These are phyloP conservation scores for Blechomonas ayalai DNA, from an alignment of 208 protist genomes.

Conservation along the genomic window DNA sequence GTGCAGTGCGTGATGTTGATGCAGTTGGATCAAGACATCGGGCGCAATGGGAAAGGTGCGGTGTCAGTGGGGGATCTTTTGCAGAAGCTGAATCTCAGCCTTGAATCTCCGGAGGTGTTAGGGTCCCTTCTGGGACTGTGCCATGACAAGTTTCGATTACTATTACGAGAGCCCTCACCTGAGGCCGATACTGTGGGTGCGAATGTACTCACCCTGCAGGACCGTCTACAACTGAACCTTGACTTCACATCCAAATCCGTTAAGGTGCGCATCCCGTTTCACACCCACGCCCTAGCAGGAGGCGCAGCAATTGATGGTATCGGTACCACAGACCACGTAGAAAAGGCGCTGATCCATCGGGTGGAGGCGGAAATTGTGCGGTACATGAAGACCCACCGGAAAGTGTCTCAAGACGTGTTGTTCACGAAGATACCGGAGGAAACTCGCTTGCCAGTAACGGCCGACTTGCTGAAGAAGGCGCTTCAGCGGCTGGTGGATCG, in stretches of 20 bases:
- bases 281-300: slow-evolving; percentile 7
- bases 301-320: slow-evolving; percentile 9
- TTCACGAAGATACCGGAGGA: slow-evolving; percentile 62
- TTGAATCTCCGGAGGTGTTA: slow-evolving; percentile 32
- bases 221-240: slow-evolving; percentile 32
- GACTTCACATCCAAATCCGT: slow-evolving; percentile 23
- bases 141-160: slow-evolving; percentile 29
- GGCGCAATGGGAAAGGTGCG: slow-evolving; percentile 19
- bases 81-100: slow-evolving; percentile 42
- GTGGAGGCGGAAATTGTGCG: slow-evolving; percentile 91
- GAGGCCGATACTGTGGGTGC: neutral
- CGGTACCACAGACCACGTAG: slow-evolving; percentile 41
- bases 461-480: slow-evolving; percentile 85
- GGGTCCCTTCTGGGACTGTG: slow-evolving; percentile 45
- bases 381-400: slow-evolving; percentile 89
- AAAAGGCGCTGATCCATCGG: slow-evolving; percentile 73
- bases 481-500: slow-evolving; percentile 93
- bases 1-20: slow-evolving; percentile 89
- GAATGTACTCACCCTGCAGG: slow-evolving; percentile 8
- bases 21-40: slow-evolving; percentile 67
- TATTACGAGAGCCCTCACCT: slow-evolving; percentile 11
- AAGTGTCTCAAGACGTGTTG: slow-evolving; percentile 77
- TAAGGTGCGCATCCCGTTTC: slow-evolving; percentile 36
- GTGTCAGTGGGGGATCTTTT: slow-evolving; percentile 56
- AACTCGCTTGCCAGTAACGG: slow-evolving; percentile 84